Evolutionary conservation across 306 rosid species (phyloP), one percentile per base, ranked within the genome.

Genomic region (Abrus pulchellus): DNA sequence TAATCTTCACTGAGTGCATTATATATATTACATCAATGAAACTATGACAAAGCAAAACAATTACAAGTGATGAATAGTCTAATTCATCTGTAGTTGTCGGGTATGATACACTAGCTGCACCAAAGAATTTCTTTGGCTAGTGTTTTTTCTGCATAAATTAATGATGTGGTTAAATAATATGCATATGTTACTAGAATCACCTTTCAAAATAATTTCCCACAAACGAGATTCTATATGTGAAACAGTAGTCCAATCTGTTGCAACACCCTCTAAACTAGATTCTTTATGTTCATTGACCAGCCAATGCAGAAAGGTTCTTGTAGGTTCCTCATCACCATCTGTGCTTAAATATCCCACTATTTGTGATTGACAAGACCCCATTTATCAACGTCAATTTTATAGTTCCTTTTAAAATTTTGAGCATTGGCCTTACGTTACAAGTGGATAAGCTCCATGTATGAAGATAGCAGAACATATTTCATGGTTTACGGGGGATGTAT

Each of bases 401-500:
- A 44, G 11, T 20, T 14, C 28, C 72, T 48, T 75, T 75, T 43
- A 60, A 9, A 43, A 9, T 64, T 55, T 66, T 68, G 41, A 40
- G 69, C 75, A 40, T 75, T 82, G 78, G 78, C 52, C 72, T 75
- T 43, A 68, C 68, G 40, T 47, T 75, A 60, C 28, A 7, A 60
- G 74, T 82, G 85, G 82, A 76, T 20, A 29, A n/a, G 40, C 33
- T 74, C 11, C 14, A 55, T 53, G n/a, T 36, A 36, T 10, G 38
- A 55, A 55, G 38, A 81, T 67, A 29, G 41, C 9, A 59, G 2
- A 75, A 82, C 85, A 76, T 50, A 50, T 50, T 76, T 69, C 85
- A 76, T 76, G 78, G 78, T 69, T 77, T 77, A 70, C 55, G 86
- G 79, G 60, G 55, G 34, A 0, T 77, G 79, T 77, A 70, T 67